These are phyloP conservation scores for Porcisia deanei DNA, from an alignment of 208 protist genomes.

Conservation along the genomic window DNA sequence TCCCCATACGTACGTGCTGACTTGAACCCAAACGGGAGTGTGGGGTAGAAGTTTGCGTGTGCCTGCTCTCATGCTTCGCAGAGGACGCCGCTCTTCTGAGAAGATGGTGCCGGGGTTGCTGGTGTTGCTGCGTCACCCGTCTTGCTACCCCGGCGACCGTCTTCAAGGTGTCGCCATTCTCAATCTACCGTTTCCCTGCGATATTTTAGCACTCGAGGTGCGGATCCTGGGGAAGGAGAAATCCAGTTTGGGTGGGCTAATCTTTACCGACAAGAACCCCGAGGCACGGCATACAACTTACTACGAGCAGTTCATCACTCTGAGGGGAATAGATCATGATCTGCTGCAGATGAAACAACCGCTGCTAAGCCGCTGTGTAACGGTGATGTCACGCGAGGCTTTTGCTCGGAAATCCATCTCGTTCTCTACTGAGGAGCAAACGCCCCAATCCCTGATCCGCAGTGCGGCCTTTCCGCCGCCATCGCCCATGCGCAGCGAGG, in stretches of 20 bases:
- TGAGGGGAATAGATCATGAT: constrained; percentile 41
- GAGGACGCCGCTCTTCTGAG: constrained; percentile 6
- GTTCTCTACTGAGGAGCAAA: neutral
- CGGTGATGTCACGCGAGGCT: constrained; percentile 14
- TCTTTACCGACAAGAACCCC: constrained; percentile 31
- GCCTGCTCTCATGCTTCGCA: constrained; percentile 12
- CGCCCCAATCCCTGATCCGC: neutral
- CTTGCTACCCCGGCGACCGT: constrained; percentile 53
- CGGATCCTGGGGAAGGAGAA: constrained; percentile 40
- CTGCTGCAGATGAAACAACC: constrained; percentile 18
- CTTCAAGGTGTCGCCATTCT: constrained; percentile 61
- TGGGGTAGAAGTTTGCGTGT: neutral
- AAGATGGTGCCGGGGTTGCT: constrained; percentile 33
- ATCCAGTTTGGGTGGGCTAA: constrained; percentile 30
- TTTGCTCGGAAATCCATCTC: constrained; percentile 1
- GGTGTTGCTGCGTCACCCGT: constrained; percentile 31
- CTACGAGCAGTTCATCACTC: constrained; percentile 53
- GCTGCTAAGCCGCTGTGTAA: constrained; percentile 6
- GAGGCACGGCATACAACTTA: constrained; percentile 49
- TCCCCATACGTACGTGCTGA: neutral
- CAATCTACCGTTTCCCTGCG: constrained; percentile 26
- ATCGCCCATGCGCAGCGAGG: neutral
- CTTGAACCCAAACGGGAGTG: too few relatives aligned
- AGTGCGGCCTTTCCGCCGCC: neutral
- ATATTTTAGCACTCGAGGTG: constrained; percentile 44